These are phyloP conservation scores for Phytopythium montanum DNA, from an alignment of 352 stramenopile species.

Conservation along the genomic window DNA sequence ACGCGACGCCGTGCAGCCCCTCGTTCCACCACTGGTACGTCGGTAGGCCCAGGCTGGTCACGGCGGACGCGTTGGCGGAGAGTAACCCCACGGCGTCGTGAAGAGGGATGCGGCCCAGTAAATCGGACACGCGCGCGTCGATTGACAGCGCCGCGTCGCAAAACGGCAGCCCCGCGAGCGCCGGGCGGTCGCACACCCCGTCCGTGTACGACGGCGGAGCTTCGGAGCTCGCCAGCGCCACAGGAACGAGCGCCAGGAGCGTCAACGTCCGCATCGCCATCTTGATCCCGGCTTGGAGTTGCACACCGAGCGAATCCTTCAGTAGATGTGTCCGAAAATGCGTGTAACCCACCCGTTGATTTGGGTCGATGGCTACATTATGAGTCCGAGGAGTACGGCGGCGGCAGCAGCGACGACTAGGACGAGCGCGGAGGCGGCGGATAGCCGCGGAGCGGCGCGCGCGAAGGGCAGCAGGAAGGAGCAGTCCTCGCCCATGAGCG, in stretches of 20 bases:
- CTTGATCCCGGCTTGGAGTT: background rate
- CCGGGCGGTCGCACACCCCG: conserved; percentile 47
- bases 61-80: conserved; percentile 46
- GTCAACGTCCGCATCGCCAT: background rate
- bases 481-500: conserved; percentile 81
- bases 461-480: conserved; percentile 79
- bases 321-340: no score
- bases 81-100: conserved; percentile 69
- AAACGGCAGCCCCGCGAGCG: conserved; percentile 51
- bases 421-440: conserved; percentile 4
- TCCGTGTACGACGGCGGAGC: conserved; percentile 22
- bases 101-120: conserved; percentile 62
- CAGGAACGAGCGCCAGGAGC: conserved; percentile 1
- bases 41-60: conserved; percentile 35
- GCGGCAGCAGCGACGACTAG: conserved; percentile 9
- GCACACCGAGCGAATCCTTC: no score
- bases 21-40: conserved; percentile 90
- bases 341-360: no score
- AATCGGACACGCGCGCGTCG: conserved; percentile 53
- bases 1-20: conserved; percentile 80
- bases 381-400: conserved; percentile 7
- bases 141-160: conserved; percentile 56
- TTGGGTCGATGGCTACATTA: background rate
- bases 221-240: background rate
- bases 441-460: conserved; percentile 11